Evolutionary conservation across 1,284 basidiomycete species (phyloP).

Genomic region (Entoloma clypeatum): DNA sequence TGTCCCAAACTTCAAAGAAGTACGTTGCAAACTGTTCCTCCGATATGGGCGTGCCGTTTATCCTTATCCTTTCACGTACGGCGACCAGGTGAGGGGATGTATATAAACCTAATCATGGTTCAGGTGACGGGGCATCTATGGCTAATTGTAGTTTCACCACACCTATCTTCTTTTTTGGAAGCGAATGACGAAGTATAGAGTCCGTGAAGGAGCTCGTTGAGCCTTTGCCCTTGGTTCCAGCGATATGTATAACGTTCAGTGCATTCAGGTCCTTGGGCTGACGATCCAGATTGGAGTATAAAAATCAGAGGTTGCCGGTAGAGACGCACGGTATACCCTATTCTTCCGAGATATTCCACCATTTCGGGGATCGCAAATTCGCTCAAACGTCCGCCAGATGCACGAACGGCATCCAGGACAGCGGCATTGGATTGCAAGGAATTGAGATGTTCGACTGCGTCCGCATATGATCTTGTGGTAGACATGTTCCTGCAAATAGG

Average conservation of each 20-base stretch:
- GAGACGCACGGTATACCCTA: conserved; percentile 79
- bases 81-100: conserved; percentile 97
- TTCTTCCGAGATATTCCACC: conserved; percentile 83
- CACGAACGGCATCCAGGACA: conserved; percentile 79
- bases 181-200: conserved; percentile 63
- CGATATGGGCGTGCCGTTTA: conserved; percentile 87
- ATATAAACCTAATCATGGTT: conserved; percentile 67
- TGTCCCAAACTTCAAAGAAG: conserved; percentile 98
- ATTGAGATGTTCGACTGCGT: conserved; percentile 88
- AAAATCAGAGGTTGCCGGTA: neutral
- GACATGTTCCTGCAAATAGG: conserved; percentile 40
- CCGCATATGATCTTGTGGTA: conserved; percentile 63
- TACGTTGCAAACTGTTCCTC: conserved; percentile 87
- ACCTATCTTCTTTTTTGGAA: conserved; percentile 74
- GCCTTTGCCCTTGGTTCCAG: conserved; percentile 98
- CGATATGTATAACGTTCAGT: conserved; percentile 94
- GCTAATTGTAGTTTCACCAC: conserved; percentile 17
- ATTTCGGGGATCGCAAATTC: conserved; percentile 84
- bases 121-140: conserved; percentile 6
- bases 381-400: conserved; percentile 68
- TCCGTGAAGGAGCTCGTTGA: conserved; percentile 93
- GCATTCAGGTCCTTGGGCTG: conserved; percentile 82
- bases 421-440: conserved; percentile 94
- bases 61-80: conserved; percentile 92
- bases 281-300: conserved; percentile 9